Evolutionary conservation across 1,139 yeast genomes (phyloP).

Genomic region (Scheffersomyces lignicola): DNA sequence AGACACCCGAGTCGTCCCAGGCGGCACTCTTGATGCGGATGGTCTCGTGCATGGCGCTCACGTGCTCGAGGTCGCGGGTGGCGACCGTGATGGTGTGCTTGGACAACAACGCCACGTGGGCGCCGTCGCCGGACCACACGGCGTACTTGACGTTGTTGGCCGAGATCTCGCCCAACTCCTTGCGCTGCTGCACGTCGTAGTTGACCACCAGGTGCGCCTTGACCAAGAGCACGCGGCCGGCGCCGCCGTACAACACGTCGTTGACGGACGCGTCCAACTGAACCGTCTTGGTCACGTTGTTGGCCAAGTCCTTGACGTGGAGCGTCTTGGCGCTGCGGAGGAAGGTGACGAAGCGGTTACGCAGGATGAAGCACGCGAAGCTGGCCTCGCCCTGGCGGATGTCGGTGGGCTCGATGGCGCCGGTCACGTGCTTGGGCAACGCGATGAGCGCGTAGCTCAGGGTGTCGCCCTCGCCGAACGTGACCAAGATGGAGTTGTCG

Average conservation of each 20-base stretch:
- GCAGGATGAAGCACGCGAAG: slow-evolving; percentile 86
- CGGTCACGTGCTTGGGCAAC: slow-evolving; percentile 85
- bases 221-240: slow-evolving; percentile 79
- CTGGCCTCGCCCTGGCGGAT: slow-evolving; percentile 79
- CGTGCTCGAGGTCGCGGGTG: slow-evolving; percentile 70
- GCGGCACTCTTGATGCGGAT: slow-evolving; percentile 96
- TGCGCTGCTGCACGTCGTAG: slow-evolving; percentile 92
- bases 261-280: slow-evolving; percentile 70
- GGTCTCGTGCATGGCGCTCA: slow-evolving; percentile 92
- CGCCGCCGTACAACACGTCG: slow-evolving; percentile 77
- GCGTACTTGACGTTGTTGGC: slow-evolving; percentile 86
- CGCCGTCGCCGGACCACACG: slow-evolving; percentile 86
- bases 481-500: slow-evolving; percentile 82
- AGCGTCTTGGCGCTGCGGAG: slow-evolving; percentile 62
- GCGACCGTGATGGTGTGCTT: slow-evolving; percentile 93
- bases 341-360: slow-evolving; percentile 90
- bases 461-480: slow-evolving; percentile 68
- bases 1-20: slow-evolving; percentile 94
- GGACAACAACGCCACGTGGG: slow-evolving; percentile 81
- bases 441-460: slow-evolving; percentile 71
- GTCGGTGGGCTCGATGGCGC: slow-evolving; percentile 87
- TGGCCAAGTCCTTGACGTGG: slow-evolving; percentile 81
- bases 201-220: slow-evolving; percentile 72
- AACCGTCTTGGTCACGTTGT: slow-evolving; percentile 77
- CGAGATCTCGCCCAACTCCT: slow-evolving; percentile 66